A percentile compares a stretch with the other conserved stretches of the same genome.
Evolutionary conservation across 163 green algal species (phyloP).

Genomic region (Scenedesmus sp.): DNA sequence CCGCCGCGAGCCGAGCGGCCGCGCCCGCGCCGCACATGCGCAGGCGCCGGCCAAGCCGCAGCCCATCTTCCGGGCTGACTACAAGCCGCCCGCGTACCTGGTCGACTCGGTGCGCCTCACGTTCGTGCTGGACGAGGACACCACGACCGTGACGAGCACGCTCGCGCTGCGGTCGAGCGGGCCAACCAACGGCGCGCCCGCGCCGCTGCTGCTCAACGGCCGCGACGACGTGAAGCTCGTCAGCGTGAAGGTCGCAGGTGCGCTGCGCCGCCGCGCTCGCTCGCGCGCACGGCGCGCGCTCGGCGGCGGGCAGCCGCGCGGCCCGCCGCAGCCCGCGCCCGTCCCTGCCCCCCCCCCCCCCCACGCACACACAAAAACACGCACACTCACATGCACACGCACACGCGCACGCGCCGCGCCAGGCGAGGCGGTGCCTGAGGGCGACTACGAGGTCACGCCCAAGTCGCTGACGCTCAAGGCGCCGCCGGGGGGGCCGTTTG

Average conservation of each 20-base stretch:
- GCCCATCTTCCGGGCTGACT: constrained; percentile 77
- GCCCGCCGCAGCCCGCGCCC: too few species aligned
- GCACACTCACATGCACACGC: neutral
- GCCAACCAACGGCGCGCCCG: constrained; percentile 15
- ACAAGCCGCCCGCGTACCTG: constrained; percentile 79
- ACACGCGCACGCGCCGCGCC: neutral
- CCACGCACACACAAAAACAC: too few species aligned
- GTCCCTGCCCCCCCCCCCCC: too few species aligned
- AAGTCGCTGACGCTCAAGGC: constrained; percentile 61
- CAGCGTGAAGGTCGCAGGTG: constrained; percentile 70
- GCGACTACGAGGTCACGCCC: constrained; percentile 55
- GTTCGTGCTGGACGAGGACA: constrained; percentile 90
- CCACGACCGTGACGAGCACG: constrained; percentile 60
- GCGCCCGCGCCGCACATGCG: neutral
- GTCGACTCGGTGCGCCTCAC: constrained; percentile 77
- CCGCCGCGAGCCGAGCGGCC: too few species aligned
- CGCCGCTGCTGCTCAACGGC: constrained; percentile 58
- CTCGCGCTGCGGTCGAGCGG: constrained; percentile 68
- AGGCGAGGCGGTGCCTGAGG: constrained; percentile 29
- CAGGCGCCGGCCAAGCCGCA: constrained; percentile 41
- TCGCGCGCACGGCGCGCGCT: too few species aligned
- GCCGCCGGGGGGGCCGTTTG: constrained; percentile 58
- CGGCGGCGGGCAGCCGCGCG: too few species aligned
- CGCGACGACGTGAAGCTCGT: constrained; percentile 84
- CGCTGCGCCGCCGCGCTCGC: neutral